Percentiles rank a stretch among this genome's conserved stretches.
These are phyloP conservation scores for Cryptococcus amylolentus DNA, from an alignment of 1,284 basidiomycete genomes.

Conservation along the genomic window DNA sequence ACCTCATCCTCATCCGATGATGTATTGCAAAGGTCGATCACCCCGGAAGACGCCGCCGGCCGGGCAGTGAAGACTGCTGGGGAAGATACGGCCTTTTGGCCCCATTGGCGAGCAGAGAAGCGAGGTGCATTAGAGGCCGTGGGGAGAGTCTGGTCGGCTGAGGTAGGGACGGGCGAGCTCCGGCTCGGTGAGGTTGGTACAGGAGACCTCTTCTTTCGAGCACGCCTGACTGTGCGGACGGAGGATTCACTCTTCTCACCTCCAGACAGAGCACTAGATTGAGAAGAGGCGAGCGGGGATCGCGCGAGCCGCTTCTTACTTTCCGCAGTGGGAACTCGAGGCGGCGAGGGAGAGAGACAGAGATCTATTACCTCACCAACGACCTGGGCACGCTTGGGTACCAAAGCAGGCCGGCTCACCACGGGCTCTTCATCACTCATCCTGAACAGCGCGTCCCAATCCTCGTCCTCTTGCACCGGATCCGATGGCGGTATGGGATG, in stretches of 20 bases:
- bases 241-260: background rate
- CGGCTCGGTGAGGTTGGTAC: background rate
- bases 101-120: background rate
- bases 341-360: constrained; percentile 7
- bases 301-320: constrained; percentile 5
- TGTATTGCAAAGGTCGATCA: background rate
- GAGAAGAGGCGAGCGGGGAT: constrained; percentile 1
- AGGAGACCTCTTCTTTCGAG: background rate
- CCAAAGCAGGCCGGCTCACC: background rate
- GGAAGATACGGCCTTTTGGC: constrained; percentile 11
- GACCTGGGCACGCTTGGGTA: background rate
- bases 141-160: background rate
- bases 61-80: constrained; percentile 7
- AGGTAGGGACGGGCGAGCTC: background rate
- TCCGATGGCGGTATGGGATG: background rate
- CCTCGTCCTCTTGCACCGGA: constrained; percentile 7
- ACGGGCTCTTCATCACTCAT: background rate
- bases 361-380: background rate
- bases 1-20: background rate
- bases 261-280: background rate
- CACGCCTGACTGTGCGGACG: background rate
- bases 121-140: background rate
- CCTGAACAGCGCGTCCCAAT: constrained; percentile 1
- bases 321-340: constrained; percentile 2
- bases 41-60: background rate